Evolutionary conservation across 208 protist genomes (phyloP), one percentile per base, ranked within the genome.

Genomic region (Trypanosoma conorhini): DNA sequence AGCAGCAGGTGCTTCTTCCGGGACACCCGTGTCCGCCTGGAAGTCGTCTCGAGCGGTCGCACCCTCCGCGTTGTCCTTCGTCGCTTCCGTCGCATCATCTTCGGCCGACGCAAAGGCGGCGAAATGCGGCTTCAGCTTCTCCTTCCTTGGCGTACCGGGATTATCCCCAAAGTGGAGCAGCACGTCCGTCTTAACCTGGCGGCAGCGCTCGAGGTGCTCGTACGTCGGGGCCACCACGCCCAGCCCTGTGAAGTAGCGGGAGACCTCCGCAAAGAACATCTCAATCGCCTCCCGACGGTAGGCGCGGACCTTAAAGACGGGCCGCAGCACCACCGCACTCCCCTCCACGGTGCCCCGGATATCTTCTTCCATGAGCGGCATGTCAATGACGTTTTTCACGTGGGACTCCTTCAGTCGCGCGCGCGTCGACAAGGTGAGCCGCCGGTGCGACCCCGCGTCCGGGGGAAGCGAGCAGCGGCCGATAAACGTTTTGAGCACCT

Each of bases 241-340:
- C 30, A 94, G 76, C 13, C 87, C 88, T 38, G 85, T 81, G 62
- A 96, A 96, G 72, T 92, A 94, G 33, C 76, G 76, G 48, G 83
- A 94, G 10, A 84, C 83, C 44, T 86, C 71, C 10, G 89, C 84
- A 64, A 92, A 83, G 66, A 92, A 91, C 10, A 92, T 91, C 35
- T 94, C 88, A 26, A 89, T 80, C 54, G 85, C 81, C 31, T 96
- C 87, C 38, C 81, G 66, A 67, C 80, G 83, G 76, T 96, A 94
- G 28, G 92, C 92, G 52, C 80, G 77, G 17, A 96, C 75, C 22
- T 88, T 89, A 86, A 89, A 96, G 38, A 80, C 77, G 31, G 79
- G 72, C 15, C 91, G 88, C 75, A 93, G 72, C 28, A 93, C 81
- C 2, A 61, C 31, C 22, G 56, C 33, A 22, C n/a, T 22, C 15